Evolutionary conservation across 2,329 filamentous ascomycete species (phyloP).

Genomic region (Hypoxylon sp.): DNA sequence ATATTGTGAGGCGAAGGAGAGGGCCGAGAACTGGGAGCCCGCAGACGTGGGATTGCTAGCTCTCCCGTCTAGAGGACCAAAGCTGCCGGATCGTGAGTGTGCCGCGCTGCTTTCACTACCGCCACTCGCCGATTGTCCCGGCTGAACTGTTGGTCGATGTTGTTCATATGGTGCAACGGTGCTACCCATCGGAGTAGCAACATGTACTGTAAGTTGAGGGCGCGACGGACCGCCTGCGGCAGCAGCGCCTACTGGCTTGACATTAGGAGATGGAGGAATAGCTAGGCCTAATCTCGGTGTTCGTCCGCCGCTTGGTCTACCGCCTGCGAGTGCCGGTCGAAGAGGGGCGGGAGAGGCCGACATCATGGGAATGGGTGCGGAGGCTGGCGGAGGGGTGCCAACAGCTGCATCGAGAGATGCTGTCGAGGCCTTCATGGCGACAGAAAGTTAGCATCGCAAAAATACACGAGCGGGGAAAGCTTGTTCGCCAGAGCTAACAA

Average conservation of each 20-base stretch:
- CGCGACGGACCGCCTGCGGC: constrained; percentile 62
- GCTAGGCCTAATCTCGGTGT: constrained; percentile 87
- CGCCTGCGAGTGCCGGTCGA: constrained; percentile 84
- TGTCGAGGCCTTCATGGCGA: constrained; percentile 48
- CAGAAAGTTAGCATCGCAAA: constrained; percentile 51
- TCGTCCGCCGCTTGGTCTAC: constrained; percentile 72
- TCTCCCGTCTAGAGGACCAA: constrained; percentile 81
- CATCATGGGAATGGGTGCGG: constrained; percentile 70
- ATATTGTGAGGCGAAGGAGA: constrained; percentile 83
- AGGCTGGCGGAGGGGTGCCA: constrained; percentile 47
- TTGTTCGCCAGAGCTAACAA: constrained; percentile 10
- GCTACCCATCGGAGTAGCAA: constrained; percentile 91
- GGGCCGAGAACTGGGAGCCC: constrained; percentile 86
- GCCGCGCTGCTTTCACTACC: constrained; percentile 85
- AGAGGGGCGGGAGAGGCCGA: constrained; percentile 84
- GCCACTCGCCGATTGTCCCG: constrained; percentile 77
- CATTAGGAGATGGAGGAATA: constrained; percentile 89
- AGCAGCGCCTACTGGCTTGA: constrained; percentile 78
- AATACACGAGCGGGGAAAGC: constrained; percentile 36
- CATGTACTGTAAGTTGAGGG: constrained; percentile 80
- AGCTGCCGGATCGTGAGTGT: constrained; percentile 87
- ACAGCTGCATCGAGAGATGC: constrained; percentile 48
- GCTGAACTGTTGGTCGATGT: constrained; percentile 67
- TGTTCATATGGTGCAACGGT: constrained; percentile 80
- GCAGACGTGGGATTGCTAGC: constrained; percentile 87